Evolutionary conservation across 495 filamentous ascomycete species (phyloP), one percentile per base, ranked within the genome.

Genomic region (Penicillium angulare): DNA sequence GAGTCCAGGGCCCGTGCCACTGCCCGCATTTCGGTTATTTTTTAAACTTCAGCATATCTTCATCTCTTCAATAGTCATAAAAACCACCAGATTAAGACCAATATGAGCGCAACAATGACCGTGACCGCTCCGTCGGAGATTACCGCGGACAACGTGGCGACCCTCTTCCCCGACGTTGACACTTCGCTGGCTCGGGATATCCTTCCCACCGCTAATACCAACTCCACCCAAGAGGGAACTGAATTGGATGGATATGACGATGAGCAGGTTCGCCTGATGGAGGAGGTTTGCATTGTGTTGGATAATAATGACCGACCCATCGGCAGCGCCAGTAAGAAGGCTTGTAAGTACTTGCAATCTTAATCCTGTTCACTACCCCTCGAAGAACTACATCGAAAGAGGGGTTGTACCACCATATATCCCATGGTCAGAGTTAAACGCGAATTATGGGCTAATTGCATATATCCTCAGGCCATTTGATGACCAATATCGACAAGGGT

Each of bases 251-350:
- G 93, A 38, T 95, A 97, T 78, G 92, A 99, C 74, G 93, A 89
- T 64, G 92, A 97, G 69, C 93, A 99, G 69, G 92, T 96, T 53
- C 86, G 92, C 22, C 73, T 99, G 57, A 99, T 99, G 93, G 95
- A 99, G 52, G 93, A 99, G 72, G 88, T 99, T 7, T 99, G 93
- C 77, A 99, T 99, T 64, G 93, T 99, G 13, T 67, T 90, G 39
- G 93, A 97, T 64, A 85, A 93, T 52, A 78, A 97, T 60, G 93
- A 99, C 66, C 79, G 81, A 44, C 95, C 93, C 3, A 96, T 99
- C 66, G 93, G 95, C 38, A 96, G 89, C 51, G 92, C 89, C 31
- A 96, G 90, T 82, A 99, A 99, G 83, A 99, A 97, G 80, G 78
- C 88, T 49, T 99, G 93, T 96, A 79, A 52, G 86, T 78, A 24